Conservation (phyloP, 2,329 filamentous ascomycete species). For the Bipolaris oryzae region DNA sequence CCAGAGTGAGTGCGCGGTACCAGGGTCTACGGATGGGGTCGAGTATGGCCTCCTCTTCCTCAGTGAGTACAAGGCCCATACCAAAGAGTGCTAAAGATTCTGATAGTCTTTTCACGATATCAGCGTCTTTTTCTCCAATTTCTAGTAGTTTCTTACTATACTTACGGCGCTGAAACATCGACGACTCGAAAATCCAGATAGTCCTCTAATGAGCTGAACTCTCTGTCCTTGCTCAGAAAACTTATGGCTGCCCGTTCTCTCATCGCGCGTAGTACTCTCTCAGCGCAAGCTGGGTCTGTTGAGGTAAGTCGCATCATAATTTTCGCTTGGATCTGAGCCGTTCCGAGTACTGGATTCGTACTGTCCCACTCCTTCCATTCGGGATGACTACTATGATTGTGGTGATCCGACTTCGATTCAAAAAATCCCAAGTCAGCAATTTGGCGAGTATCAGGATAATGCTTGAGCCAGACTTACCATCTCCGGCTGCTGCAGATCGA, state of each 20-base stretch:
- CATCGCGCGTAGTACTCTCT: background rate
- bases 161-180: background rate
- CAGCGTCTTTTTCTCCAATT: no score
- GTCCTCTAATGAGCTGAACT: background rate
- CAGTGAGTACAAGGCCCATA: slow-evolving; percentile 4
- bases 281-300: background rate
- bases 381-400: background rate
- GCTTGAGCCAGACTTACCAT: background rate
- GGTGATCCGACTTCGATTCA: background rate
- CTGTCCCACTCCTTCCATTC: background rate
- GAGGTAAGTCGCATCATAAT: background rate
- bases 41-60: slow-evolving; percentile 3
- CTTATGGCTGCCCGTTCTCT: background rate
- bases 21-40: background rate
- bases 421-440: background rate
- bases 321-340: background rate
- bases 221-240: background rate
- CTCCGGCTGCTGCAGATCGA: background rate
- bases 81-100: slow-evolving; percentile 3
- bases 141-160: no score
- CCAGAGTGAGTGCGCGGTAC: background rate
- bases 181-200: slow-evolving; percentile 1
- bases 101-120: background rate
- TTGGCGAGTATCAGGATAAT: background rate
- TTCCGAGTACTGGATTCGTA: background rate